Base-by-base conservation (phyloP, 2,329 filamentous ascomycete species). In the Aspergillus proliferans region DNA sequence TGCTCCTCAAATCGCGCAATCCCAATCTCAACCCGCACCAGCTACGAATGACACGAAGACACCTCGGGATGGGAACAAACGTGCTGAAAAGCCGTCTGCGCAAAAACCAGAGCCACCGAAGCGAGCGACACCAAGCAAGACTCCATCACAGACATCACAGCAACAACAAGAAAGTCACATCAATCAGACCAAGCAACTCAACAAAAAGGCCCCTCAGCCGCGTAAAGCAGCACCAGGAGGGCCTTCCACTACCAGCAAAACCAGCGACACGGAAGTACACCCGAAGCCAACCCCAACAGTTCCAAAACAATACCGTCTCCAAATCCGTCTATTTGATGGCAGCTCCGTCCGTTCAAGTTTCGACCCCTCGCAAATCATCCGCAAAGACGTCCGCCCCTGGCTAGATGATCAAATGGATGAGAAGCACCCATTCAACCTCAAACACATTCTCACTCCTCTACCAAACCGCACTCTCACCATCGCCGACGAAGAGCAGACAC, bases 261-360 rank as follows among this genome's bases (percentile, higher is more conserved):
- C 47, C 6, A 10, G 4, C 14, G 38, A 40, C n/a, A 15, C 51
- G 12, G 14, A 39, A 36, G 47, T 47, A 44, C 52, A 45, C 10
- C 49, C 49, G n/a, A 48, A 53, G 39, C 42, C 55, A 28, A 47
- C 52, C 41, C 47, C 58, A 19, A 50, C 53, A 15, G 57, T 59
- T 39, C 64, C 64, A 19, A 60, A 54, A 47, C 67, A 58, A 52
- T 83, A 81, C 54, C 80, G 85, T 15, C 72, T 96, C 1, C 88
- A 93, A 60, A 81, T 95, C 15, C 82, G 91, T 6, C 75, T 95
- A 0, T 87, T 94, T 49, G 89, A 96, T 62, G 92, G 92, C 8
- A 85, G 84, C 9, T 90, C 84, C 1, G 80, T 96, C 15, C 83
- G 89, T 38, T 79, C 77, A 3, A 82, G 80, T 15, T 95, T 96